These are phyloP conservation scores for Xylariaceae sp. DNA, from an alignment of 2,329 filamentous ascomycete species.

Conservation along the genomic window DNA sequence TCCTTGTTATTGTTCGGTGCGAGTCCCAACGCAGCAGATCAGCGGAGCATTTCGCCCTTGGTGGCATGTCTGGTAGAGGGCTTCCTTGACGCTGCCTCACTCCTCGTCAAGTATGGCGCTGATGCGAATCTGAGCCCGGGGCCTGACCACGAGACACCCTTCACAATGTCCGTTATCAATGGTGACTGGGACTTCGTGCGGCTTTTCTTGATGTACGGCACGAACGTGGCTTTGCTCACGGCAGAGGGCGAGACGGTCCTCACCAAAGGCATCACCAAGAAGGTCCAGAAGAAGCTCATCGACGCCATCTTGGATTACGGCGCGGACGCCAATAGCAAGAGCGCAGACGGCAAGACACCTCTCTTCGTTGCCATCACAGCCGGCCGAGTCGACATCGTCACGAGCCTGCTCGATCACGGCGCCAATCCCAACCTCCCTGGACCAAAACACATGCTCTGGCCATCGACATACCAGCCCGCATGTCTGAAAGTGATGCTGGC, in stretches of 20 bases:
- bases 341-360: slow-evolving; percentile 53
- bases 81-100: slow-evolving; percentile 48
- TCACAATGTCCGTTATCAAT: slow-evolving; percentile 41
- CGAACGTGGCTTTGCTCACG: slow-evolving; percentile 46
- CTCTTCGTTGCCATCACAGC: slow-evolving; percentile 54
- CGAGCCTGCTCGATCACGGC: slow-evolving; percentile 41
- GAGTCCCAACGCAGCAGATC: slow-evolving; percentile 45
- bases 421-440: slow-evolving; percentile 63
- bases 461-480: slow-evolving; percentile 49
- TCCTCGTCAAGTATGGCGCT: slow-evolving; percentile 58
- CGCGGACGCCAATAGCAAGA: slow-evolving; percentile 51
- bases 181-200: slow-evolving; percentile 51
- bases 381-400: slow-evolving; percentile 49
- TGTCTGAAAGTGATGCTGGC: slow-evolving; percentile 50
- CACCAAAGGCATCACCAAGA: slow-evolving; percentile 52
- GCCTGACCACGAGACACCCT: slow-evolving; percentile 45
- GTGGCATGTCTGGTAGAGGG: slow-evolving; percentile 42
- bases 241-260: slow-evolving; percentile 54
- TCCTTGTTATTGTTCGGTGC: slow-evolving; percentile 50
- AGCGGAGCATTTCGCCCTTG: slow-evolving; percentile 43
- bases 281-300: slow-evolving; percentile 44
- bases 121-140: slow-evolving; percentile 47
- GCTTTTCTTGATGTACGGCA: slow-evolving; percentile 54
- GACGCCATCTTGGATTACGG: slow-evolving; percentile 55
- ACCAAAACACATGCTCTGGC: slow-evolving; percentile 63